phyloP scores from a whole-genome alignment of 345 rosid genomes.

The Crucihimalaya himalaica region DNA sequence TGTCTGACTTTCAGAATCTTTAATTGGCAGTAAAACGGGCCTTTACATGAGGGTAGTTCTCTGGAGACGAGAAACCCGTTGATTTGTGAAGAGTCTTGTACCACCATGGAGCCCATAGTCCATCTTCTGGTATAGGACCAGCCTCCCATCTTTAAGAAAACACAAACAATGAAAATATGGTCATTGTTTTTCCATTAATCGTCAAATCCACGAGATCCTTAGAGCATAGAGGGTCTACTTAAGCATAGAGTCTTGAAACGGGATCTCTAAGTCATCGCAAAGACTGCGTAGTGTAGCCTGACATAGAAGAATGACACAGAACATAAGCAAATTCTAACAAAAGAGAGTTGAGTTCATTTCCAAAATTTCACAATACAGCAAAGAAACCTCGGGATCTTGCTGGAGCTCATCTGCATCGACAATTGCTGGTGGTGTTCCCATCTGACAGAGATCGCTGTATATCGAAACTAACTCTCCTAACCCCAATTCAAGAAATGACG shows the following conservation, averaged over 20 bases:
- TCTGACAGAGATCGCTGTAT: slow-evolving; percentile 66
- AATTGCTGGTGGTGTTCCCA: slow-evolving; percentile 75
- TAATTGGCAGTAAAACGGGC: neutral
- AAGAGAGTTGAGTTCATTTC: neutral
- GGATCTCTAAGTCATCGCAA: slow-evolving; percentile 74
- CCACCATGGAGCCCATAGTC: slow-evolving; percentile 93
- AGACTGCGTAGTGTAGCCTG: slow-evolving; percentile 71
- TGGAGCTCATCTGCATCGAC: slow-evolving; percentile 76
- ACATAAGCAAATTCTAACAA: neutral
- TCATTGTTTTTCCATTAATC: neutral
- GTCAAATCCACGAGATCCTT: neutral
- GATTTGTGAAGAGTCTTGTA: slow-evolving; percentile 66
- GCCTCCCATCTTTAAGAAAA: slow-evolving; percentile 70
- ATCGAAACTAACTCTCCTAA: slow-evolving; percentile 68
- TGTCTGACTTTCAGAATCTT: neutral
- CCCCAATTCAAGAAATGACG: slow-evolving; percentile 72
- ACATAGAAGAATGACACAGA: slow-evolving; percentile 4
- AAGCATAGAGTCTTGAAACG: slow-evolving; percentile 72
- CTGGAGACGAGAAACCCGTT: slow-evolving; percentile 50
- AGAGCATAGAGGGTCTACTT: slow-evolving; percentile 44
- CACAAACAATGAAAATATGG: neutral
- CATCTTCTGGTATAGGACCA: slow-evolving; percentile 81
- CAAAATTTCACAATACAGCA: neutral
- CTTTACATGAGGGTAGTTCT: slow-evolving; percentile 63
- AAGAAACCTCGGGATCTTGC: slow-evolving; percentile 72